Evolutionary conservation across 805 yeast genomes (phyloP).

Genomic region (Ascoidea tarda): DNA sequence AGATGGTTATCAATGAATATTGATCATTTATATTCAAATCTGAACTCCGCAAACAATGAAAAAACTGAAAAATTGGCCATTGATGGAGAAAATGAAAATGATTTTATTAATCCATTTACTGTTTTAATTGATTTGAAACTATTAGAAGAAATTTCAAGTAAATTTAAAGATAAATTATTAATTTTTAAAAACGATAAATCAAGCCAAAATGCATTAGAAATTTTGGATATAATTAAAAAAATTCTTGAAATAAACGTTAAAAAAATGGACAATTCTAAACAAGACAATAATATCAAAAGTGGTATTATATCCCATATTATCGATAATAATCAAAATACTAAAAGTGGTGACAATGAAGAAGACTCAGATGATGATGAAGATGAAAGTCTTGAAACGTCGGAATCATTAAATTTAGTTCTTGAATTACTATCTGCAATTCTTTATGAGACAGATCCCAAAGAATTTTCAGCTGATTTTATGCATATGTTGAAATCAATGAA

Average conservation of each 20-base stretch:
- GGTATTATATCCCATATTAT: neutral
- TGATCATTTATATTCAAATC: neutral
- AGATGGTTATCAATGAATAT: slow-evolving; percentile 37
- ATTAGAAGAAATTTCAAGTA: slow-evolving; percentile 44
- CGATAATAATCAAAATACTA: slow-evolving; percentile 3
- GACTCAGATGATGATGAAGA: slow-evolving; percentile 27
- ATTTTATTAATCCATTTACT: slow-evolving; percentile 16
- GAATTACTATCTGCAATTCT: slow-evolving; percentile 24
- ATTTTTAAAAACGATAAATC: slow-evolving; percentile 1
- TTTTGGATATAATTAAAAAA: slow-evolving; percentile 33
- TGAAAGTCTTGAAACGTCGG: slow-evolving; percentile 17
- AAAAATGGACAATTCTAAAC: neutral
- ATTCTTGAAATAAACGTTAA: slow-evolving; percentile 17
- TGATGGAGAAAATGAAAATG: slow-evolving; percentile 7
- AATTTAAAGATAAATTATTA: slow-evolving; percentile 36
- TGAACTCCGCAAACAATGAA: neutral
- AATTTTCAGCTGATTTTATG: slow-evolving; percentile 5
- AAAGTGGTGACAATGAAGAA: slow-evolving; percentile 2
- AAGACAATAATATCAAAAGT: neutral
- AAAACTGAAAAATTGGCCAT: slow-evolving; percentile 7
- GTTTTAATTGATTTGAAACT: slow-evolving; percentile 47
- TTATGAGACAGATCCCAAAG: slow-evolving; percentile 14
- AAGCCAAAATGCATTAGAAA: slow-evolving; percentile 29
- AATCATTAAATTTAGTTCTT: slow-evolving; percentile 21
- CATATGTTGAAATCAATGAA: neutral